These are phyloP conservation scores for Coffea humblotiana DNA, from an alignment of 305 asterid species.

Conservation along the genomic window DNA sequence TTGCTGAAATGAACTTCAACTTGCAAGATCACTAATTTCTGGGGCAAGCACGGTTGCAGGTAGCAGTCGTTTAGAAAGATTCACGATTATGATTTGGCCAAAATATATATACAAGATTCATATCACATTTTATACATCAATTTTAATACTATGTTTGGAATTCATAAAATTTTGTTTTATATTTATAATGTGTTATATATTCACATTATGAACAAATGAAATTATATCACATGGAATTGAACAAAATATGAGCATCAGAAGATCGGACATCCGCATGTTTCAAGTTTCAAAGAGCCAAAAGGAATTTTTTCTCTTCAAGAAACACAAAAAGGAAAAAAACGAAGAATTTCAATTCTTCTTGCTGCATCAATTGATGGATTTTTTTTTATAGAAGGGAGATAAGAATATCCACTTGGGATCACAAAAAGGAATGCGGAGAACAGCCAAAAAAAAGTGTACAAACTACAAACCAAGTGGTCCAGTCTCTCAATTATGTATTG, in stretches of 20 bases:
- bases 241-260: neutral
- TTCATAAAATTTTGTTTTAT: too few species aligned
- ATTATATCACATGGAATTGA: too few species aligned
- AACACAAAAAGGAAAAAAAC: neutral
- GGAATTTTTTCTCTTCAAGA: neutral
- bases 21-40: neutral
- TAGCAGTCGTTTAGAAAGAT: too few species aligned
- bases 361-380: neutral
- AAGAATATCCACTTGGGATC: conserved; percentile 31
- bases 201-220: too few species aligned
- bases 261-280: conserved; percentile 6
- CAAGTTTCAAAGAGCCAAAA: neutral
- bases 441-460: conserved; percentile 16
- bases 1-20: neutral
- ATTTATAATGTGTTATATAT: too few species aligned
- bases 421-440: conserved; percentile 5
- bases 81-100: too few species aligned
- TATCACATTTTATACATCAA: too few species aligned
- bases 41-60: too few species aligned
- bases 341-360: neutral
- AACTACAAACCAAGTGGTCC: conserved; percentile 26
- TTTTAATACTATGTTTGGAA: too few species aligned
- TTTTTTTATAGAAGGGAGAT: neutral
- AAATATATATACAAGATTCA: too few species aligned
- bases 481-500: neutral